phyloP scores from a whole-genome alignment of 805 yeast species.

The Saturnispora serradocipensis region DNA sequence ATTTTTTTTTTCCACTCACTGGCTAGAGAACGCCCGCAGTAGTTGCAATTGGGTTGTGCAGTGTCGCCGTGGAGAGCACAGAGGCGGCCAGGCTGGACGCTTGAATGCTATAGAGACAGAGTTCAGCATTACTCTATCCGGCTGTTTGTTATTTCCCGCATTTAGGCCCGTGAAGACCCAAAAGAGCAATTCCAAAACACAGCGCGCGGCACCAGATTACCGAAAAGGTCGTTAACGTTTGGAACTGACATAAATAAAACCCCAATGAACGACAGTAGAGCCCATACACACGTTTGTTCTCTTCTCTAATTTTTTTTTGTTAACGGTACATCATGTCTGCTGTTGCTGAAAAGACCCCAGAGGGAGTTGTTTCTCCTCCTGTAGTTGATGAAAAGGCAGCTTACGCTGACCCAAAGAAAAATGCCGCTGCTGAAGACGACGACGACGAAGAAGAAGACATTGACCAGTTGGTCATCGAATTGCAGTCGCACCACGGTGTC shows the following conservation, averaged over 20 bases:
- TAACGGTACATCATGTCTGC: slow-evolving; percentile 9
- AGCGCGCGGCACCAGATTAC: neutral
- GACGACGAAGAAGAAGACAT: slow-evolving; percentile 48
- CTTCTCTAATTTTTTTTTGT: neutral
- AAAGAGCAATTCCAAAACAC: neutral
- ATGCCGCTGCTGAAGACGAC: slow-evolving; percentile 19
- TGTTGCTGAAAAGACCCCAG: slow-evolving; percentile 10
- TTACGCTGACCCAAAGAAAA: slow-evolving; percentile 41
- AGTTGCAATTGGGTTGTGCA: too few species aligned
- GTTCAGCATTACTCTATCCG: neutral
- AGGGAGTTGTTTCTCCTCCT: slow-evolving; percentile 10
- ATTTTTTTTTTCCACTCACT: too few species aligned
- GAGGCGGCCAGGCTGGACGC: too few species aligned
- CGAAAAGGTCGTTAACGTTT: neutral
- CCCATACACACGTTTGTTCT: too few species aligned
- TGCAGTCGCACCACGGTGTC: slow-evolving; percentile 56
- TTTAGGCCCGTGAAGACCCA: neutral
- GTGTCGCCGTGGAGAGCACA: too few species aligned
- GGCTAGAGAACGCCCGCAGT: too few species aligned
- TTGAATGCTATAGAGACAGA: too few species aligned
- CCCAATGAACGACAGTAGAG: neutral
- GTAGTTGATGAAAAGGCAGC: slow-evolving; percentile 42
- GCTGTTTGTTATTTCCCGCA: neutral
- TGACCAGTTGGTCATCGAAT: slow-evolving; percentile 66
- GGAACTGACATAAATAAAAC: neutral